Conservation (phyloP, 768 basidiomycete species). For the Pulveroboletus sp. region DNA sequence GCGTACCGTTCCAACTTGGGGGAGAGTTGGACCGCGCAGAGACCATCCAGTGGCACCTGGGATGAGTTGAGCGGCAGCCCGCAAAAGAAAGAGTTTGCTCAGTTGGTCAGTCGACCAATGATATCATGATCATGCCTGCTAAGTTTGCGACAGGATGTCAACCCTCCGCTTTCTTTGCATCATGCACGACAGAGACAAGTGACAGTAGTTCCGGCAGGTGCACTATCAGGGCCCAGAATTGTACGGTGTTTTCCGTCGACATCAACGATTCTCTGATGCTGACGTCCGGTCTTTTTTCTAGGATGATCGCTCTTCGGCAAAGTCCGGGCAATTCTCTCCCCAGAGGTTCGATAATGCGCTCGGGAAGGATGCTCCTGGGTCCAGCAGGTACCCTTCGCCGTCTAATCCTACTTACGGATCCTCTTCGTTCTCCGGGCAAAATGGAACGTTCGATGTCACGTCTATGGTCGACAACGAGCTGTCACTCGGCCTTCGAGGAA, state of each 20-base stretch:
- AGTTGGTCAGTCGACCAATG: slow-evolving; percentile 38
- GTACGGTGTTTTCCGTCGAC: slow-evolving; percentile 23
- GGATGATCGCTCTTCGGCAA: slow-evolving; percentile 46
- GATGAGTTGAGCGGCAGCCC: slow-evolving; percentile 50
- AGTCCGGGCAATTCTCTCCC: slow-evolving; percentile 49
- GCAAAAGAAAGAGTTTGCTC: slow-evolving; percentile 41
- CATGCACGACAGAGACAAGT: slow-evolving; percentile 45
- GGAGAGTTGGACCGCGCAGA: slow-evolving; percentile 49
- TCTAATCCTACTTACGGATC: slow-evolving; percentile 36
- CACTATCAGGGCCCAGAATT: slow-evolving; percentile 38
- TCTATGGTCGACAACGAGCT: slow-evolving; percentile 50
- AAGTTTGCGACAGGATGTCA: slow-evolving; percentile 35
- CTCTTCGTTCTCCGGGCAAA: slow-evolving; percentile 29
- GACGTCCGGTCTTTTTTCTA: slow-evolving; percentile 21
- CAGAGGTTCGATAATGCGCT: slow-evolving; percentile 48
- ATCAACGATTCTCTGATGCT: slow-evolving; percentile 13
- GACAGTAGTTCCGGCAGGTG: slow-evolving; percentile 33
- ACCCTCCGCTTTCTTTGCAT: slow-evolving; percentile 40
- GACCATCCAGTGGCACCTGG: slow-evolving; percentile 54
- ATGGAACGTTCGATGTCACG: slow-evolving; percentile 35
- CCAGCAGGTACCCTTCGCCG: slow-evolving; percentile 45
- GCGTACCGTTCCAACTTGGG: slow-evolving; percentile 43
- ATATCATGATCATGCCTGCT: slow-evolving; percentile 4
- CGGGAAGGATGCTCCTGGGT: slow-evolving; percentile 36
- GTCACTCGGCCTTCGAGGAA: slow-evolving; percentile 53